These are phyloP conservation scores for Pleurotus eryngii DNA, from an alignment of 768 basidiomycete genomes.

Conservation along the genomic window DNA sequence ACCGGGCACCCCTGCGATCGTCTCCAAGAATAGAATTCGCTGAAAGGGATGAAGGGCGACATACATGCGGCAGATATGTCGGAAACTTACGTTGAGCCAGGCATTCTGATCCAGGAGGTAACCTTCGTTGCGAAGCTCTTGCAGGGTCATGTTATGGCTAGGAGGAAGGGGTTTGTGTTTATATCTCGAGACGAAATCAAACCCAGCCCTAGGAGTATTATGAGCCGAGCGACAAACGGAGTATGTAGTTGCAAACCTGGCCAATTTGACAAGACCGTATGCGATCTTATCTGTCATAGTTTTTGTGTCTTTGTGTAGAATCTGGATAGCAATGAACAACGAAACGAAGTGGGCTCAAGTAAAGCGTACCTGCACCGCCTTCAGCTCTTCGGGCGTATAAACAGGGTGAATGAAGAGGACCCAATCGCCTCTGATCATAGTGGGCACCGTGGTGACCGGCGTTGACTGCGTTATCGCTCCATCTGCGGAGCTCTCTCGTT, in stretches of 20 bases:
- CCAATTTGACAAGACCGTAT: slow-evolving; percentile 52
- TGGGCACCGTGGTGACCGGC: slow-evolving; percentile 52
- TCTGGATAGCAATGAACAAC: slow-evolving; percentile 32
- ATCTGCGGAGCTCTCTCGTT: not conserved
- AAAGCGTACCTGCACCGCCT: slow-evolving; percentile 57
- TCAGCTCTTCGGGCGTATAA: slow-evolving; percentile 72
- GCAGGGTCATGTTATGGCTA: slow-evolving; percentile 59
- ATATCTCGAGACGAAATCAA: slow-evolving; percentile 86
- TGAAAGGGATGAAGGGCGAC: slow-evolving; percentile 16
- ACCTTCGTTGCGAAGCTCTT: slow-evolving; percentile 71
- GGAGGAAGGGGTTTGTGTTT: slow-evolving; percentile 67
- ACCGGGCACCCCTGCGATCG: slow-evolving; percentile 91
- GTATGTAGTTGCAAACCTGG: slow-evolving; percentile 33
- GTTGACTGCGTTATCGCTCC: slow-evolving; percentile 33
- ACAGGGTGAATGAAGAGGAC: slow-evolving; percentile 94
- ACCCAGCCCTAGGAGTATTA: slow-evolving; percentile 45
- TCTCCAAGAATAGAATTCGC: slow-evolving; percentile 70
- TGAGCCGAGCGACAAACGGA: not conserved
- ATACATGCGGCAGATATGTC: not conserved
- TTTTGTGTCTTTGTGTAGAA: slow-evolving; percentile 64
- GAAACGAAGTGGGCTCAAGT: not conserved
- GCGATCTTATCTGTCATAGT: slow-evolving; percentile 76
- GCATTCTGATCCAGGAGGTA: slow-evolving; percentile 69
- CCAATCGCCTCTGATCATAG: slow-evolving; percentile 73
- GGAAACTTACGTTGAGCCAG: slow-evolving; percentile 65